phyloP scores from a whole-genome alignment of 345 rosid species.

The Raphanus sativus region DNA sequence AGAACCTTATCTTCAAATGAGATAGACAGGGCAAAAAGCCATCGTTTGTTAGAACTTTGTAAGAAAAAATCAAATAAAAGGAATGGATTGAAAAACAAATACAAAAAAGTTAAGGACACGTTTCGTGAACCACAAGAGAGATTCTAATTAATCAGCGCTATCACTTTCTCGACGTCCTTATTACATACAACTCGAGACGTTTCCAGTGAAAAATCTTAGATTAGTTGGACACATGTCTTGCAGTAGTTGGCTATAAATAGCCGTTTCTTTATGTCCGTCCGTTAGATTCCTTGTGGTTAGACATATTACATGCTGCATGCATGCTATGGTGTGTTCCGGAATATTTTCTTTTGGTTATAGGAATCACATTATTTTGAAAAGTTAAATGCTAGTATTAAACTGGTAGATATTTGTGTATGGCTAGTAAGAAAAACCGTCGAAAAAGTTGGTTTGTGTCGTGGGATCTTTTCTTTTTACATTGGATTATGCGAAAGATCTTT shows the following conservation, averaged over 20 bases:
- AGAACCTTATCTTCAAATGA: slow-evolving; percentile 33
- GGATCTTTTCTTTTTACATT: slow-evolving; percentile 45
- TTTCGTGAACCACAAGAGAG: slow-evolving; percentile 22
- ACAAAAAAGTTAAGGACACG: slow-evolving; percentile 24
- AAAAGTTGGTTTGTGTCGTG: slow-evolving; percentile 28
- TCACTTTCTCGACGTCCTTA: slow-evolving; percentile 4
- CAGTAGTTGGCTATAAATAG: background rate
- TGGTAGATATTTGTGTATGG: slow-evolving; percentile 16
- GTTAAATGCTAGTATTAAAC: background rate
- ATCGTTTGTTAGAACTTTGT: slow-evolving; percentile 26
- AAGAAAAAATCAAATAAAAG: background rate
- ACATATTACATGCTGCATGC: slow-evolving; percentile 19
- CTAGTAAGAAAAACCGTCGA: slow-evolving; percentile 11
- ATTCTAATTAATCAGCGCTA: slow-evolving; percentile 32
- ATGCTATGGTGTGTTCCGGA: slow-evolving; percentile 18
- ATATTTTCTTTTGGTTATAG: slow-evolving; percentile 11
- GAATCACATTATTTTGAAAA: slow-evolving; percentile 6
- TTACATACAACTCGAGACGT: slow-evolving; percentile 26
- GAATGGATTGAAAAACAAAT: background rate
- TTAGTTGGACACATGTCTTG: slow-evolving; percentile 21
- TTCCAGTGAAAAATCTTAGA: background rate
- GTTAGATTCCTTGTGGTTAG: slow-evolving; percentile 28
- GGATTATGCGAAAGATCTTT: slow-evolving; percentile 34
- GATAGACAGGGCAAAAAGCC: slow-evolving; percentile 33
- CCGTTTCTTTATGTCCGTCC: slow-evolving; percentile 32